phyloP scores from a whole-genome alignment of 1,139 yeast species.

The Pichia sp. region DNA sequence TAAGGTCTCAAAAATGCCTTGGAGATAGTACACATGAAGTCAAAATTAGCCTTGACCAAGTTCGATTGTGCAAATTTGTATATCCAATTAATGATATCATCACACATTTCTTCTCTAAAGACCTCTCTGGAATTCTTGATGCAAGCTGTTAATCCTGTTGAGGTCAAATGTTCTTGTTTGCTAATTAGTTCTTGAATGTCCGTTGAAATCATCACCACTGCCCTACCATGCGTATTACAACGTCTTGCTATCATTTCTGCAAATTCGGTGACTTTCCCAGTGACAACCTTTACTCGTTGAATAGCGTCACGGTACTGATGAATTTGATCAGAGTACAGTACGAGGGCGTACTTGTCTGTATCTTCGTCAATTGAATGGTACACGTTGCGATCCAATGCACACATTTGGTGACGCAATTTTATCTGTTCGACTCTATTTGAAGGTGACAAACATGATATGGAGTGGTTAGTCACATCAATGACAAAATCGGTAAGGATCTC shows the following conservation, averaged over 20 bases:
- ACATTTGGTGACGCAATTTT: slow-evolving; percentile 31
- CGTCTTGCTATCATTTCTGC: slow-evolving; percentile 67
- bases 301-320: slow-evolving; percentile 72
- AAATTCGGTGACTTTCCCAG: slow-evolving; percentile 58
- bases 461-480: slow-evolving; percentile 55
- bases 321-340: slow-evolving; percentile 72
- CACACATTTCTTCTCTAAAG: slow-evolving; percentile 78
- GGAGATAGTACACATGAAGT: slow-evolving; percentile 47
- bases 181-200: slow-evolving; percentile 44
- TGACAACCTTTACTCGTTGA: slow-evolving; percentile 55
- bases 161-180: slow-evolving; percentile 45
- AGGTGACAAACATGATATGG: slow-evolving; percentile 24
- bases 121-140: slow-evolving; percentile 63
- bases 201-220: slow-evolving; percentile 53
- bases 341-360: slow-evolving; percentile 47
- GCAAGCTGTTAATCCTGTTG: slow-evolving; percentile 61
- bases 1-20: slow-evolving; percentile 46
- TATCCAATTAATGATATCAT: slow-evolving; percentile 62
- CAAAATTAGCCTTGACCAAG: slow-evolving; percentile 42
- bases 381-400: slow-evolving; percentile 30
- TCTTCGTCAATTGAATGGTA: slow-evolving; percentile 40
- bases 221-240: slow-evolving; percentile 62
- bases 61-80: slow-evolving; percentile 51
- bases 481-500: slow-evolving; percentile 61
- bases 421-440: slow-evolving; percentile 33